phyloP scores from a whole-genome alignment of 2,329 filamentous ascomycete species.

The Aspergillus pseudonomiae region DNA sequence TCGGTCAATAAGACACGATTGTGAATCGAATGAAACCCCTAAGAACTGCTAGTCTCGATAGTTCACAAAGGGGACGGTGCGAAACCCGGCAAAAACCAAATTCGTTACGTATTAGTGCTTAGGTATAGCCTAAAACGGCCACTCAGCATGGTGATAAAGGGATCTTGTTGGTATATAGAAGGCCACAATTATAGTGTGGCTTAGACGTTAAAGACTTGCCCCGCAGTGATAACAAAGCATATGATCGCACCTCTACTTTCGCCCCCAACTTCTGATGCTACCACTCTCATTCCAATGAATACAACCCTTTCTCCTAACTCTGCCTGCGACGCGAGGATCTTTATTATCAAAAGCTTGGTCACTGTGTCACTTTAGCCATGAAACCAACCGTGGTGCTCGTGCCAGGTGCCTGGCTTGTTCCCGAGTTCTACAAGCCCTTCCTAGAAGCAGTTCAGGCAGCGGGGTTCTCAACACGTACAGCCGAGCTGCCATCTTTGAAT shows the following conservation, averaged over 20 bases:
- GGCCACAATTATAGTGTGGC: neutral
- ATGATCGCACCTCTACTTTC: neutral
- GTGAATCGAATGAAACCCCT: no score
- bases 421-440: conserved; percentile 36
- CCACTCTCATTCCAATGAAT: neutral
- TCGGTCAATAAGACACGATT: no score
- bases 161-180: neutral
- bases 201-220: neutral
- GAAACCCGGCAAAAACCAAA: no score
- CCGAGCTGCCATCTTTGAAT: conserved; percentile 31
- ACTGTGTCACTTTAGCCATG: neutral
- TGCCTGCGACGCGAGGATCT: neutral
- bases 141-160: no score
- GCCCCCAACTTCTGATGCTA: neutral
- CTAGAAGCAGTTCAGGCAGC: conserved; percentile 31
- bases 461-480: conserved; percentile 35
- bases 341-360: neutral
- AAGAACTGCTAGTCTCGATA: neutral
- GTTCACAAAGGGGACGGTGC: neutral
- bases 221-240: no score
- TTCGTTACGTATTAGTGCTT: neutral
- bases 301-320: neutral
- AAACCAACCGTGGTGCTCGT: conserved; percentile 37
- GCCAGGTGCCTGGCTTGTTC: conserved; percentile 46
- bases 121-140: neutral